Evolutionary conservation across 2,329 filamentous ascomycete species (phyloP).

Genomic region (Pseudohalonectria lignicola): DNA sequence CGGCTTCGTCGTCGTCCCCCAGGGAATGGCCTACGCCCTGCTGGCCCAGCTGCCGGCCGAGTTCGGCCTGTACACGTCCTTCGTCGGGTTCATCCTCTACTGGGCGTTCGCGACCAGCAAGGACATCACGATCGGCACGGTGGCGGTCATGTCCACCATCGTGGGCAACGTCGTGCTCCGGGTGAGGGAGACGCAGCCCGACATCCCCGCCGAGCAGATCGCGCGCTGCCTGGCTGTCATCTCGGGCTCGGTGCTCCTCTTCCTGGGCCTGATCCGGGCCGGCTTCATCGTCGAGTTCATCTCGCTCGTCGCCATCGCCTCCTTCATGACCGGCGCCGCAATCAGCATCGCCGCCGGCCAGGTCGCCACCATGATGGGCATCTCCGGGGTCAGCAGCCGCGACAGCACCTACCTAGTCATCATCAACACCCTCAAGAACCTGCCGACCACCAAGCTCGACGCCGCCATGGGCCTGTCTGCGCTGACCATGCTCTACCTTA

Average conservation of each 20-base stretch:
- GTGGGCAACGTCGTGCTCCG: slow-evolving; percentile 32
- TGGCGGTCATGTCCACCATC: slow-evolving; percentile 38
- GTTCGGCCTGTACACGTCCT: slow-evolving; percentile 72
- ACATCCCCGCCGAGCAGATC: slow-evolving; percentile 24
- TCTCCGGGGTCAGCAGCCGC: slow-evolving; percentile 30
- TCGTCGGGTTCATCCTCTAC: slow-evolving; percentile 70
- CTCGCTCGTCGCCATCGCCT: slow-evolving; percentile 35
- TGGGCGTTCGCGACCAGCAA: slow-evolving; percentile 81
- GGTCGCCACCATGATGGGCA: slow-evolving; percentile 30
- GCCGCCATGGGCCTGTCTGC: slow-evolving; percentile 63
- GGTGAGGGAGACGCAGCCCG: slow-evolving; percentile 22
- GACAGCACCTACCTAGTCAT: slow-evolving; percentile 32
- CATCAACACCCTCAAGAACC: slow-evolving; percentile 26
- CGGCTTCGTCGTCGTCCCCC: slow-evolving; percentile 56
- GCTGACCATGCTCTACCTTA: slow-evolving; percentile 53
- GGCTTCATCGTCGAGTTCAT: slow-evolving; percentile 42
- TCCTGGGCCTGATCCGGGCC: slow-evolving; percentile 32
- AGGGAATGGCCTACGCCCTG: slow-evolving; percentile 70
- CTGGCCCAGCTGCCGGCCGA: slow-evolving; percentile 57
- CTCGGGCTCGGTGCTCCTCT: slow-evolving; percentile 29
- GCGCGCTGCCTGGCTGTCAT: slow-evolving; percentile 33
- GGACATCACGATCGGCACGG: slow-evolving; percentile 70
- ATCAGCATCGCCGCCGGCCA: slow-evolving; percentile 39
- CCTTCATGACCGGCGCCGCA: slow-evolving; percentile 39
- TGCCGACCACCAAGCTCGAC: slow-evolving; percentile 42